These are phyloP conservation scores for Trichoderma asperellum DNA, from an alignment of 2,329 filamentous ascomycete genomes.

Conservation along the genomic window DNA sequence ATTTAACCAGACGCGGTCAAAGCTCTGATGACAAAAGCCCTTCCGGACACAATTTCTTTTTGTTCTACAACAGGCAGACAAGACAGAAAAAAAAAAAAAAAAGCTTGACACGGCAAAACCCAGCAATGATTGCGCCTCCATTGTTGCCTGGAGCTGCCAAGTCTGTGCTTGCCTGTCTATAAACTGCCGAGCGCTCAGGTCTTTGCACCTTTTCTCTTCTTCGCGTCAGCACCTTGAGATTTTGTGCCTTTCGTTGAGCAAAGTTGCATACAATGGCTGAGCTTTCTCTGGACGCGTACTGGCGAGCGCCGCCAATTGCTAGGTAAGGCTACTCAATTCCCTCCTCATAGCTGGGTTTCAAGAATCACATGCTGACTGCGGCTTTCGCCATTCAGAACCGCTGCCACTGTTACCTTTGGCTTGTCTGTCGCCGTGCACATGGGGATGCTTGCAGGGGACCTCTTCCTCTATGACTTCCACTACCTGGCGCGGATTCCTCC, in stretches of 20 bases:
- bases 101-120: conserved; percentile 41
- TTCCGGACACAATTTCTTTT: conserved; percentile 30
- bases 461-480: conserved; percentile 57
- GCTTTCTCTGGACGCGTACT: conserved; percentile 42
- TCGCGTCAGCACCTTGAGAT: conserved; percentile 8
- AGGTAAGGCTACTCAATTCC: conserved; percentile 42
- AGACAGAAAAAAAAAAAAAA: conserved; percentile 34
- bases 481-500: conserved; percentile 57
- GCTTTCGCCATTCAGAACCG: conserved; percentile 56
- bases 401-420: conserved; percentile 64
- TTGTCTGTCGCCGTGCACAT: conserved; percentile 64
- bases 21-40: conserved; percentile 27
- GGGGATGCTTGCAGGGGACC: conserved; percentile 53
- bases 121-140: conserved; percentile 39
- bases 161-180: conserved; percentile 32
- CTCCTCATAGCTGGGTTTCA: background rate
- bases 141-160: conserved; percentile 37
- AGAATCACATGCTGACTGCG: conserved; percentile 32
- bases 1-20: conserved; percentile 4
- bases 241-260: conserved; percentile 33
- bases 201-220: conserved; percentile 13
- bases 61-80: conserved; percentile 27
- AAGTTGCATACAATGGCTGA: conserved; percentile 43
- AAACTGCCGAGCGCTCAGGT: conserved; percentile 27
- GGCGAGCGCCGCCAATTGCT: conserved; percentile 47